Percentiles rank a stretch among this genome's conserved stretches.
Evolutionary conservation across 202 grass and related monocot species (phyloP).

Genomic region (Miscanthus sacchariflorus): DNA sequence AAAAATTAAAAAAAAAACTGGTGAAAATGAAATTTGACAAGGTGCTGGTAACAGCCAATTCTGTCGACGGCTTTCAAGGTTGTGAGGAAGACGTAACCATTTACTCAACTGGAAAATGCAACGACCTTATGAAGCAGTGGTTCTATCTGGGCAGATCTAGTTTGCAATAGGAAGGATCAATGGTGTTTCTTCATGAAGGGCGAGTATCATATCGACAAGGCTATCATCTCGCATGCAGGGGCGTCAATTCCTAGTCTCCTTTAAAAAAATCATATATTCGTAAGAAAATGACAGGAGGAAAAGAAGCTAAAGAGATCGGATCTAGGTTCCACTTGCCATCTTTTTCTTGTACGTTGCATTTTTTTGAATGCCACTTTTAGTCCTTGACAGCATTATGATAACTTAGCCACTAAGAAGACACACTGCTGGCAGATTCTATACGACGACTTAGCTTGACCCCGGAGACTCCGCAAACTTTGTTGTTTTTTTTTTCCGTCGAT

Average conservation of each 20-base stretch:
- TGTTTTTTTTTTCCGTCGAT: neutral
- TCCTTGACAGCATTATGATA: slow-evolving; percentile 11
- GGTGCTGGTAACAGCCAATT: neutral
- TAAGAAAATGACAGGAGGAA: neutral
- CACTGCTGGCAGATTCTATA: neutral
- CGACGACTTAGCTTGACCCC: slow-evolving; percentile 13
- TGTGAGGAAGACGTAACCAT: neutral
- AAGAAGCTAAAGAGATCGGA: slow-evolving; percentile 6
- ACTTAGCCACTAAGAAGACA: slow-evolving; percentile 26
- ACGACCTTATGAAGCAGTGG: neutral
- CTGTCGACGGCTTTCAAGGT: neutral
- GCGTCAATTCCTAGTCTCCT: neutral
- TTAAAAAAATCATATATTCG: neutral
- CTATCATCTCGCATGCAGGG: neutral
- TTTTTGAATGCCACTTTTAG: neutral
- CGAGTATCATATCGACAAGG: too few relatives aligned
- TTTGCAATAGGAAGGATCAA: neutral
- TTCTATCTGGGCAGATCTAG: neutral
- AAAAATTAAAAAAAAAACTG: neutral
- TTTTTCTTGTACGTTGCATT: neutral
- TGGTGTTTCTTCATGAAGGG: too few relatives aligned
- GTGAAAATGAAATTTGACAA: neutral
- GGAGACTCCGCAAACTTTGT: neutral
- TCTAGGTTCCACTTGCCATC: slow-evolving; percentile 13
- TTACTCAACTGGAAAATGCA: neutral